Percentiles rank a stretch among this genome's conserved stretches.
Evolutionary conservation across 331 rosid genomes (phyloP).

Genomic region (Acacia concinna): DNA sequence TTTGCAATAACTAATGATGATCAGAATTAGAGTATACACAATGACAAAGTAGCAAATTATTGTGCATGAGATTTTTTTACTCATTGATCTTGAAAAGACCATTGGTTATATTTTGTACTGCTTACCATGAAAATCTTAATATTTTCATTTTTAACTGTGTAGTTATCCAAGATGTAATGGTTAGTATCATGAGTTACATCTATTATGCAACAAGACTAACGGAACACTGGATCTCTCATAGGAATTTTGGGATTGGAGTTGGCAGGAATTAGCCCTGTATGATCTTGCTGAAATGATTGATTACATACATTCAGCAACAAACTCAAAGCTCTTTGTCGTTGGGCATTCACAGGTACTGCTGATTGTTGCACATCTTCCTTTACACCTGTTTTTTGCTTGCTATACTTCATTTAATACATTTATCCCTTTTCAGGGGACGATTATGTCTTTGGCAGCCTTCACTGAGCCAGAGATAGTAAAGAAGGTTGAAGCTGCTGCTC

Average conservation of each 20-base stretch:
- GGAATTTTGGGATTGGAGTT: constrained; percentile 97
- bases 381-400: constrained; percentile 18
- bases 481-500: constrained; percentile 85
- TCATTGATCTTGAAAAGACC: constrained; percentile 12
- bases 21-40: background rate
- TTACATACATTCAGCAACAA: constrained; percentile 53
- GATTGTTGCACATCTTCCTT: constrained; percentile 27
- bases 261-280: constrained; percentile 80
- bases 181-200: background rate
- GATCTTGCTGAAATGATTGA: constrained; percentile 76
- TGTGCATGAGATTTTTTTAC: constrained; percentile 5
- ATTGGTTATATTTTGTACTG: background rate
- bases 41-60: constrained; percentile 10
- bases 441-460: constrained; percentile 81
- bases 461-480: constrained; percentile 67
- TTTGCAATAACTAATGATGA: constrained; percentile 6
- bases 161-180: constrained; percentile 4
- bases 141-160: background rate
- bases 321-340: constrained; percentile 66
- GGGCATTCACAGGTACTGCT: constrained; percentile 91
- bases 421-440: constrained; percentile 72
- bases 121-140: constrained; percentile 9
- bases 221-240: constrained; percentile 39
- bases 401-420: constrained; percentile 22
- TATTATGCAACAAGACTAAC: constrained; percentile 24